Conservation (phyloP, 331 rosid species). For the Prunus yedoensis region DNA sequence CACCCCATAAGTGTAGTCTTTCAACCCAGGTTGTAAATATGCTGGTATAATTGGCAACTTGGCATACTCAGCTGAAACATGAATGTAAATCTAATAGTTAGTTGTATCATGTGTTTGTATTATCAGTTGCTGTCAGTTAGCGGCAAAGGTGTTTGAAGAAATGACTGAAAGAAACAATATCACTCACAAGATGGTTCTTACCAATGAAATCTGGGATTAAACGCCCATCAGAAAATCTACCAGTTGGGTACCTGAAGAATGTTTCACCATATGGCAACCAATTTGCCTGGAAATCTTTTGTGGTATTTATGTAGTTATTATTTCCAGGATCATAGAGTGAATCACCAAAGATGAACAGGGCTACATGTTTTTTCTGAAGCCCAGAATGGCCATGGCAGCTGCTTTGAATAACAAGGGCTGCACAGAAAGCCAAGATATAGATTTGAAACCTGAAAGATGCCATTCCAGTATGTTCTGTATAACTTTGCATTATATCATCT, state of each 20-base stretch:
- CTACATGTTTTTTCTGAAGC: neutral
- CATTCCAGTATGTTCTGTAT: neutral
- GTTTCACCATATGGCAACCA: no score
- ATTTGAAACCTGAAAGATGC: neutral
- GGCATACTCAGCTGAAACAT: conserved; percentile 6
- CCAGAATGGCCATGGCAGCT: neutral
- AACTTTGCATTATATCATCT: no score
- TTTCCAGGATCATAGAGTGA: neutral
- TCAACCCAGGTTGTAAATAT: conserved; percentile 4
- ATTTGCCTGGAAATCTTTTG: no score
- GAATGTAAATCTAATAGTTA: neutral
- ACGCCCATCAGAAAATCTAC: conserved; percentile 9
- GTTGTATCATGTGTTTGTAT: neutral
- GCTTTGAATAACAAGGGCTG: neutral
- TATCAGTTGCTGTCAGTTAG: neutral
- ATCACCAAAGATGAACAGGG: conserved; percentile 8
- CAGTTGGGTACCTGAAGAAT: neutral
- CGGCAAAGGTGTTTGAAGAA: neutral
- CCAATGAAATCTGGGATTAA: conserved; percentile 12
- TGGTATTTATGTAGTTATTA: no score
- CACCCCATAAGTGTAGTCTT: neutral
- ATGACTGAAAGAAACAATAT: neutral
- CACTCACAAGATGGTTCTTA: neutral
- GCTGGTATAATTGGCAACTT: conserved; percentile 4
- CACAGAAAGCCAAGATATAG: conserved; percentile 2